Evolutionary conservation across 2,329 filamentous ascomycete species (phyloP).

Genomic region (Sporothrix globosa): DNA sequence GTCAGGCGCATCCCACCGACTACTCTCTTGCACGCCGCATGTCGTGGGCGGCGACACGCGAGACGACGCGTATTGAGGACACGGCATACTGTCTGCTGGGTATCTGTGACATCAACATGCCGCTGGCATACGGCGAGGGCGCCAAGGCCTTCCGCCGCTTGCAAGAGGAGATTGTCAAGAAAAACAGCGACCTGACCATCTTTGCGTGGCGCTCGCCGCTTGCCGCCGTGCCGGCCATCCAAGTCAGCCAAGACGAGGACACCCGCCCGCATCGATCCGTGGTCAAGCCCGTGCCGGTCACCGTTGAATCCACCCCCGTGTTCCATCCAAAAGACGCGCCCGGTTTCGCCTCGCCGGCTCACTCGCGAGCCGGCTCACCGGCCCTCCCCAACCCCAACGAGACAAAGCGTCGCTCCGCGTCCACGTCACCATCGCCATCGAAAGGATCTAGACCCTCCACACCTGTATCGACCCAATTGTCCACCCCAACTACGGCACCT

Average conservation of each 20-base stretch:
- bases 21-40: conserved; percentile 36
- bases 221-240: not conserved
- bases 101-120: conserved; percentile 36
- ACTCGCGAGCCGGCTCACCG: not conserved
- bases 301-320: not conserved
- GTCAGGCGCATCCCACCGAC: not conserved
- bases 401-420: not conserved
- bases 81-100: conserved; percentile 38
- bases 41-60: conserved; percentile 34
- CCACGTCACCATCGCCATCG: not conserved
- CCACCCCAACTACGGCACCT: not conserved
- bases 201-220: conserved; percentile 37
- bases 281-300: not conserved
- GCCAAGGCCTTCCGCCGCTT: conserved; percentile 35
- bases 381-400: not conserved
- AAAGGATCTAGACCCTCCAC: not conserved
- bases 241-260: not conserved
- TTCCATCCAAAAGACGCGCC: not conserved
- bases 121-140: conserved; percentile 37
- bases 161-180: conserved; percentile 36
- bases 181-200: conserved; percentile 35
- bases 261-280: not conserved
- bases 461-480: not conserved
- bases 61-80: conserved; percentile 36
- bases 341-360: not conserved